Percentiles rank a stretch among this genome's conserved stretches.
Evolutionary conservation across 2,329 filamentous ascomycete genomes (phyloP).

Genomic region (Onygena corvina): DNA sequence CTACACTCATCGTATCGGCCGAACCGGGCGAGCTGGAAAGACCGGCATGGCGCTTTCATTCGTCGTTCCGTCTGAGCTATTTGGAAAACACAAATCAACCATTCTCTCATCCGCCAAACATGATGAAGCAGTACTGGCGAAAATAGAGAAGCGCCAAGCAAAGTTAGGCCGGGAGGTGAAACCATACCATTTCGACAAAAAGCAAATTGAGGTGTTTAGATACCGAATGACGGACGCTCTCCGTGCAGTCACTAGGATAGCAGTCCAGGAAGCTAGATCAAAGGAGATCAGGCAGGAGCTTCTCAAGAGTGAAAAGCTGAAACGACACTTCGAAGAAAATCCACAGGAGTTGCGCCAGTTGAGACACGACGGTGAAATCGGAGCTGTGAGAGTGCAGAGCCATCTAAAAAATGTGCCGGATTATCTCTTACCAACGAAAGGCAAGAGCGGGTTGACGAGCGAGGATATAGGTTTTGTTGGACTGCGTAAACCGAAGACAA

Average conservation of each 20-base stretch:
- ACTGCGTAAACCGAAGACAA: constrained; percentile 40
- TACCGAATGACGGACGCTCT: constrained; percentile 92
- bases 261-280: constrained; percentile 78
- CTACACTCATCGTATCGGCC: constrained; percentile 93
- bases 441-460: constrained; percentile 53
- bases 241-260: constrained; percentile 75
- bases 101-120: constrained; percentile 61
- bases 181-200: constrained; percentile 90
- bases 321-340: constrained; percentile 94
- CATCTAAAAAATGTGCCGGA: constrained; percentile 92
- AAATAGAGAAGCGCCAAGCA: constrained; percentile 65
- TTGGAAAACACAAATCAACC: constrained; percentile 82
- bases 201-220: constrained; percentile 81
- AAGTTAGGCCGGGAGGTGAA: constrained; percentile 72
- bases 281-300: constrained; percentile 81
- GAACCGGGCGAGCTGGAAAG: constrained; percentile 82
- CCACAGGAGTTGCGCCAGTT: constrained; percentile 77
- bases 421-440: constrained; percentile 72
- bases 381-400: constrained; percentile 69
- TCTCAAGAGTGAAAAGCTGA: constrained; percentile 84
- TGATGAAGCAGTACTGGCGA: constrained; percentile 72
- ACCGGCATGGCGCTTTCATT: constrained; percentile 94
- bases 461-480: constrained; percentile 67
- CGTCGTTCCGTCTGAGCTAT: constrained; percentile 68
- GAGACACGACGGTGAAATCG: constrained; percentile 77